Conservation (phyloP, 805 yeast genomes). For the Yamadazyma ubonensis region DNA sequence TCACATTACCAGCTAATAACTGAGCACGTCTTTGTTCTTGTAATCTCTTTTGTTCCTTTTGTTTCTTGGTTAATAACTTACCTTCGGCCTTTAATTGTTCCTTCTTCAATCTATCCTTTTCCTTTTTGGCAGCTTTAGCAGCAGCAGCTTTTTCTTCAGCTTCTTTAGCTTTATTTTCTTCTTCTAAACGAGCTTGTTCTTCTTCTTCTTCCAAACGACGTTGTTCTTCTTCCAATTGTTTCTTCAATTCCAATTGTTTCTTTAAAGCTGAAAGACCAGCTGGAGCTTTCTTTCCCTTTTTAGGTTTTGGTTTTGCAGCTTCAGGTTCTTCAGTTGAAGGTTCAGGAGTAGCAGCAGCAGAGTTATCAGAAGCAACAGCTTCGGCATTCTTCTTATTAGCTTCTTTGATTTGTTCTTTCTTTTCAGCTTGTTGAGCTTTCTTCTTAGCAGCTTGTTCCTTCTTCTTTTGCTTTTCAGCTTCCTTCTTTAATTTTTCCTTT, state of each 20-base stretch:
- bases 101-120: constrained; percentile 79
- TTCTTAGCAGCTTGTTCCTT: constrained; percentile 85
- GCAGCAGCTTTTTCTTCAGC: constrained; percentile 69
- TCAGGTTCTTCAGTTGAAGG: constrained; percentile 18
- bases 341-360: constrained; percentile 34
- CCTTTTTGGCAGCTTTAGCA: constrained; percentile 66
- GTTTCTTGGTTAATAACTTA: constrained; percentile 88
- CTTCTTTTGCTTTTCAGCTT: constrained; percentile 85
- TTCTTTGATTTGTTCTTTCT: constrained; percentile 55
- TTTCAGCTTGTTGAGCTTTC: constrained; percentile 65
- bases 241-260: constrained; percentile 83
- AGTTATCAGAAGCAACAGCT: constrained; percentile 25
- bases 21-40: constrained; percentile 89
- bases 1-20: constrained; percentile 69
- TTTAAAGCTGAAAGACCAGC: constrained; percentile 91
- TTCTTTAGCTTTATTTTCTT: constrained; percentile 48
- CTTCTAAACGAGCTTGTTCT: constrained; percentile 48
- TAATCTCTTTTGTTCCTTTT: constrained; percentile 84
- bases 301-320: constrained; percentile 36
- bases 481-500: constrained; percentile 93
- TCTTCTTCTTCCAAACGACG: constrained; percentile 71
- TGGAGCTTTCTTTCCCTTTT: constrained; percentile 70
- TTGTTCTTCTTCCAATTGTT: constrained; percentile 84
- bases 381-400: constrained; percentile 46
- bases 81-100: constrained; percentile 97